phyloP scores from a whole-genome alignment of 345 rosid genomes.

The Bruguiera gymnorhiza region DNA sequence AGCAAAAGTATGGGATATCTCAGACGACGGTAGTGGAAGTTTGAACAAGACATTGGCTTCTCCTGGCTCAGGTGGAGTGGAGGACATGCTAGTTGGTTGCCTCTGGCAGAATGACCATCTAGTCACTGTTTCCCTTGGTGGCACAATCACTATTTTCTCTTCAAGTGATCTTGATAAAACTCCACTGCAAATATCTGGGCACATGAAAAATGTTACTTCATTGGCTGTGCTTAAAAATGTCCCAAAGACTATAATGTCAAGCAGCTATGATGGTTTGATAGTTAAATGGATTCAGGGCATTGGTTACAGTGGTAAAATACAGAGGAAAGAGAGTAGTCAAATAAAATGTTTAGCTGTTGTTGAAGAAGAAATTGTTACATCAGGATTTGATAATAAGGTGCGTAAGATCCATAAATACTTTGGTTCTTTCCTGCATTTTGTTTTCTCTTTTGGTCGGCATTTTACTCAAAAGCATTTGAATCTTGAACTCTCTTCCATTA shows the following conservation, averaged over 20 bases:
- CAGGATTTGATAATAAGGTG: slow-evolving; percentile 94
- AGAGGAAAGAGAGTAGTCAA: slow-evolving; percentile 69
- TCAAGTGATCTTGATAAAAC: slow-evolving; percentile 71
- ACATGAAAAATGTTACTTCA: slow-evolving; percentile 80
- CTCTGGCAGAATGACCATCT: slow-evolving; percentile 89
- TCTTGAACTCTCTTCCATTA: too few species aligned
- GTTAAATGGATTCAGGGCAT: slow-evolving; percentile 84
- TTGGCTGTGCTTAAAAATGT: slow-evolving; percentile 58
- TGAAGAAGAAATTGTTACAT: slow-evolving; percentile 76
- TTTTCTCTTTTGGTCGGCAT: background rate
- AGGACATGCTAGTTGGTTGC: slow-evolving; percentile 95
- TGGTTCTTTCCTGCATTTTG: background rate
- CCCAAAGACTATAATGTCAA: slow-evolving; percentile 59
- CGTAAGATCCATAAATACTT: slow-evolving; percentile 3
- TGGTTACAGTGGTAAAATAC: slow-evolving; percentile 77
- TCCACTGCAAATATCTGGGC: slow-evolving; percentile 72
- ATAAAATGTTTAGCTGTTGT: slow-evolving; percentile 82
- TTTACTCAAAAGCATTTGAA: background rate
- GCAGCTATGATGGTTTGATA: slow-evolving; percentile 90
- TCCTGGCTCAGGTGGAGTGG: slow-evolving; percentile 73
- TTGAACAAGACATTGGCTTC: slow-evolving; percentile 62
- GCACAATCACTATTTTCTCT: slow-evolving; percentile 69
- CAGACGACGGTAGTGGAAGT: slow-evolving; percentile 63
- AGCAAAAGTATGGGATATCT: slow-evolving; percentile 89
- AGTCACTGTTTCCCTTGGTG: slow-evolving; percentile 91